Evolutionary conservation across 2,329 filamentous ascomycete species (phyloP).

Genomic region (Venturia nashicola): DNA sequence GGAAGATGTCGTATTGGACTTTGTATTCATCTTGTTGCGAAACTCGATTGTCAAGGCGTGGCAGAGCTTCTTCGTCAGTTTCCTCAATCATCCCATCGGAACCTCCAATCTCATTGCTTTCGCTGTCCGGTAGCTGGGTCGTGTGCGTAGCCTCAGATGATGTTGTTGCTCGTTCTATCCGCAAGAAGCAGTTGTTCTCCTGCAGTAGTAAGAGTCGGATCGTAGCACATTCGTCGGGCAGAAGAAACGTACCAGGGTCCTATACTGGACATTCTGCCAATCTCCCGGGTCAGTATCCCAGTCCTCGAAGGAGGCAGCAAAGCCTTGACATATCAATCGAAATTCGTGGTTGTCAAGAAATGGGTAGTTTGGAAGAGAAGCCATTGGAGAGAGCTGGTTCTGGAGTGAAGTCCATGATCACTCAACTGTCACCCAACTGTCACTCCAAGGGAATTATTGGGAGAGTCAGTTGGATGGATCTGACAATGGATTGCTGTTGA

Average conservation of each 20-base stretch:
- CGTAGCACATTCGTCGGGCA: neutral
- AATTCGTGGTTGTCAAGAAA: neutral
- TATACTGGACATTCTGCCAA: neutral
- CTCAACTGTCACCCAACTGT: no score
- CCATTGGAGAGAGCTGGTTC: neutral
- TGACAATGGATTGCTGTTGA: neutral
- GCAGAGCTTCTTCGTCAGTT: neutral
- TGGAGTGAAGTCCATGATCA: no score
- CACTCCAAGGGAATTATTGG: neutral
- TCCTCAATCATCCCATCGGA: neutral
- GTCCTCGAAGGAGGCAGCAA: neutral
- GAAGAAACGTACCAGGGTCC: neutral
- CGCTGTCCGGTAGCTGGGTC: neutral
- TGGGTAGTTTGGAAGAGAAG: neutral
- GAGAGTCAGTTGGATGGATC: no score
- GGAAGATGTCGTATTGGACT: slow-evolving; percentile 61
- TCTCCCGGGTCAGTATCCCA: neutral
- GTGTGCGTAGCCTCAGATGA: neutral
- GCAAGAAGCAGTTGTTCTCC: neutral
- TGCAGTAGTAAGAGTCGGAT: neutral
- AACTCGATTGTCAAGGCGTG: neutral
- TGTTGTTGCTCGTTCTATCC: neutral
- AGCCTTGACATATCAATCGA: neutral
- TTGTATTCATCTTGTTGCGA: neutral
- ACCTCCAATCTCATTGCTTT: neutral